A percentile compares a stretch with the other conserved stretches of the same genome.
phyloP scores from a whole-genome alignment of 805 yeast genomes.

The Saturnispora dispora region DNA sequence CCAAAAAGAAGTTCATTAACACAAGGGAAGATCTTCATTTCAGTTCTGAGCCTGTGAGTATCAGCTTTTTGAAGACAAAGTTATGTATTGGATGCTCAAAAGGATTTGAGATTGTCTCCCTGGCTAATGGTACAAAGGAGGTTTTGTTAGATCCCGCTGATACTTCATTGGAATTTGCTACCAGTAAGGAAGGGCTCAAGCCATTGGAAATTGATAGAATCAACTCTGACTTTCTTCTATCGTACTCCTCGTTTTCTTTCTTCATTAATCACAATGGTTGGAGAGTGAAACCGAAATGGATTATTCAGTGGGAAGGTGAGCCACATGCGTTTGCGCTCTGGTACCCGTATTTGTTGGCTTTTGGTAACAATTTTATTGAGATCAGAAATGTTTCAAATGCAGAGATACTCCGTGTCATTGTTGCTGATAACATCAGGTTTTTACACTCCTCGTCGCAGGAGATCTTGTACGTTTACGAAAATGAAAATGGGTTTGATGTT shows the following conservation, averaged over 20 bases:
- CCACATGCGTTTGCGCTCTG: constrained; percentile 89
- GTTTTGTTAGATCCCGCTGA: constrained; percentile 95
- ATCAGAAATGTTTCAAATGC: constrained; percentile 86
- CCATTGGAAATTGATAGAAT: constrained; percentile 90
- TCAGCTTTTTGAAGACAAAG: constrained; percentile 80
- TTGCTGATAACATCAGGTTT: constrained; percentile 86
- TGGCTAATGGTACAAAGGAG: constrained; percentile 78
- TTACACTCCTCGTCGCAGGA: constrained; percentile 88
- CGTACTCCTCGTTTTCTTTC: constrained; percentile 89
- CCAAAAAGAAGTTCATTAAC: constrained; percentile 61
- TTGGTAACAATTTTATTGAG: constrained; percentile 85
- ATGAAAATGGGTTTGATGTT: constrained; percentile 82
- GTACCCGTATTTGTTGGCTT: constrained; percentile 88
- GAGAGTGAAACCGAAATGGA: constrained; percentile 91
- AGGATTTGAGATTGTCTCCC: constrained; percentile 90
- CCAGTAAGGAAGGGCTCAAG: constrained; percentile 59
- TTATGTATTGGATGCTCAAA: constrained; percentile 92
- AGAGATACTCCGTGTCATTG: constrained; percentile 75
- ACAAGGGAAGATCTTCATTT: constrained; percentile 71
- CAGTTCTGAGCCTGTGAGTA: constrained; percentile 82
- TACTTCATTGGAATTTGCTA: constrained; percentile 91
- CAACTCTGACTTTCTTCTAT: constrained; percentile 77
- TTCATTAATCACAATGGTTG: constrained; percentile 93
- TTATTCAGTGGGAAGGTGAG: constrained; percentile 92
- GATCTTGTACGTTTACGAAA: constrained; percentile 85